Evolutionary conservation across 208 protist species (phyloP).

Genomic region (Acanthamoeba lenticulata): DNA sequence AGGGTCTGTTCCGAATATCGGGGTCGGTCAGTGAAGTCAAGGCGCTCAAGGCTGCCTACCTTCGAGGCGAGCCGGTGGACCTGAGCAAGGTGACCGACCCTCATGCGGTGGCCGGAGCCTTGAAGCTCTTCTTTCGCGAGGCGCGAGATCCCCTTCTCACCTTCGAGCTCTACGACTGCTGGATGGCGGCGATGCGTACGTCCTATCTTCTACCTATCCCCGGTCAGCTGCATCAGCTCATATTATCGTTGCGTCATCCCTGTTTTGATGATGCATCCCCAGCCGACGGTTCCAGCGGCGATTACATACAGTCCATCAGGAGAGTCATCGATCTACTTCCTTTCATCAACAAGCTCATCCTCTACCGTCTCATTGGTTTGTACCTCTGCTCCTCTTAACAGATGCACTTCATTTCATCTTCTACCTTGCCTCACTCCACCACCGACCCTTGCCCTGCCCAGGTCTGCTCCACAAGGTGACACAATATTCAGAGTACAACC

Average conservation of each 20-base stretch:
- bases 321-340: background rate
- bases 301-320: background rate
- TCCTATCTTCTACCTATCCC: background rate
- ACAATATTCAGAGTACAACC: background rate
- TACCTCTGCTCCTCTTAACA: too few relatives aligned
- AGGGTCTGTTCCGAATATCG: slow-evolving; percentile 41
- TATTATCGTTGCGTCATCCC: too few relatives aligned
- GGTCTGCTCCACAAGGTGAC: slow-evolving; percentile 42
- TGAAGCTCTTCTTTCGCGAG: slow-evolving; percentile 62
- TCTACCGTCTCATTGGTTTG: slow-evolving; percentile 35
- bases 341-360: background rate
- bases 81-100: slow-evolving; percentile 59
- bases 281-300: background rate
- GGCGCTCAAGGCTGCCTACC: slow-evolving; percentile 6
- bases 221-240: too few relatives aligned
- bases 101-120: slow-evolving; percentile 38
- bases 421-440: background rate
- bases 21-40: slow-evolving; percentile 53
- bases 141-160: slow-evolving; percentile 44
- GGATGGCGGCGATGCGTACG: slow-evolving; percentile 5
- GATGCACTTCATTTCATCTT: too few relatives aligned
- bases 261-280: background rate
- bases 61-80: background rate
- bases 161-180: slow-evolving; percentile 55
- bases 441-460: background rate